Percentiles rank a stretch among this genome's conserved stretches.
Conservation (phyloP, 257 asterid species). For the Coffea eugenioides region DNA sequence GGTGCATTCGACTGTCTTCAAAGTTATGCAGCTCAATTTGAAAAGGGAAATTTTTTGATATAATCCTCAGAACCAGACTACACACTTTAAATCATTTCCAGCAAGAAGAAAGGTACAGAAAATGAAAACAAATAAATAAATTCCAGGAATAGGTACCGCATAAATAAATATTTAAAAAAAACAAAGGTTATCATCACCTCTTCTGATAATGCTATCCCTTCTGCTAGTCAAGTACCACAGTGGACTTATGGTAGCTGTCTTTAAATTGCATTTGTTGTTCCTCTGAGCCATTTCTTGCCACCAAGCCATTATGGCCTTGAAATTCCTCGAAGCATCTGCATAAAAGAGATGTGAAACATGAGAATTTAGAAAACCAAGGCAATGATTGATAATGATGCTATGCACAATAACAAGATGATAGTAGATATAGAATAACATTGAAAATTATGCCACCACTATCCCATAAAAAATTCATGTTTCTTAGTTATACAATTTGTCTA, state of each 20-base stretch:
- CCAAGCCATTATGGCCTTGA: constrained; percentile 92
- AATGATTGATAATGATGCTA: constrained; percentile 12
- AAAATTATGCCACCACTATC: not conserved
- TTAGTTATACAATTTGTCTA: not conserved
- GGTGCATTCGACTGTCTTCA: not conserved
- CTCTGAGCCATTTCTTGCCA: constrained; percentile 99
- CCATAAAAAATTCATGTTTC: not conserved
- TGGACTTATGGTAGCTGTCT: constrained; percentile 29
- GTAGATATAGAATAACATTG: not conserved
- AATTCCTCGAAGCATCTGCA: constrained; percentile 66
- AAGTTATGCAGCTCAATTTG: not conserved
- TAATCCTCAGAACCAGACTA: not conserved
- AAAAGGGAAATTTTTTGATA: not conserved
- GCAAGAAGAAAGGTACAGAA: not conserved
- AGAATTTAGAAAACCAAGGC: constrained; percentile 7
- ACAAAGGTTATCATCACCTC: constrained; percentile 41
- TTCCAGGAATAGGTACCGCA: not conserved
- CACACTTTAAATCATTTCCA: not conserved
- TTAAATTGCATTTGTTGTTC: constrained; percentile 54
- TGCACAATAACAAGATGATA: not conserved
- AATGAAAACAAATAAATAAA: not conserved
- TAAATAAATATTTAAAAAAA: too few relatives aligned
- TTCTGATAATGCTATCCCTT: constrained; percentile 39
- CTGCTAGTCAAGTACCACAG: constrained; percentile 33
- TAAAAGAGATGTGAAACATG: not conserved